Evolutionary conservation across 2,329 filamentous ascomycete genomes (phyloP), one percentile per base, ranked within the genome.

Genomic region (Xylariaceae sp.): DNA sequence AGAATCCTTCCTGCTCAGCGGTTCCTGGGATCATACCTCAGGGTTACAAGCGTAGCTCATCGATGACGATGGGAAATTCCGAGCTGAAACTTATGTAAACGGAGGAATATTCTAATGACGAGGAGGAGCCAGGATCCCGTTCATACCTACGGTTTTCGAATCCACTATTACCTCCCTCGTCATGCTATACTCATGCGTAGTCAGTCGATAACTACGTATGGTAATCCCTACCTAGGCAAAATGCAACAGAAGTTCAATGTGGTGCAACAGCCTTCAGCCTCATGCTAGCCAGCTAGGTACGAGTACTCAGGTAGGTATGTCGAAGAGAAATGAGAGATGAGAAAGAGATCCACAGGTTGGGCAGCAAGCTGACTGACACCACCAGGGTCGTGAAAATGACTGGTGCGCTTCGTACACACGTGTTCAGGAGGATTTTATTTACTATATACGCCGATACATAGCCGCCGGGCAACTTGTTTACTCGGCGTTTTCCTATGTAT

Each of bases 321-420:
- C 3, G 23, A 30, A 30, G 23, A 30, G 23, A 30, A 4, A 30
- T 30, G 23, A 30, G 23, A 30, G 23, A 30, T 30, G 23, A 30
- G 23, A 30, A 30, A 30, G 23, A 51, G 23, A 51, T 51, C 17
- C 49, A 51, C 49, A 51, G 49, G 49, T 51, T 51, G 49, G 49
- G 49, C 49, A 51, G 11, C 49, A 51, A 51, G 49, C 49, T 51
- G 49, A 34, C 23, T 51, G 49, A 34, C 23, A 51, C 23, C 49
- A 51, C 23, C 49, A n/a, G 49, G 37, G 37, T 42, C 37, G 37
- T 42, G 37, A 4, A 30, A 51, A 51, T 51, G 49, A 51, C 23
- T 51, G 49, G 49, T 51, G 49, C 49, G 49, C 49, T 51, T 35
- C 18, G 8, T 51, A 30, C 49, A 51, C 49, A 51, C 49, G 49